Evolutionary conservation across 768 basidiomycete species (phyloP).

Genomic region (Auriscalpium orientale): DNA sequence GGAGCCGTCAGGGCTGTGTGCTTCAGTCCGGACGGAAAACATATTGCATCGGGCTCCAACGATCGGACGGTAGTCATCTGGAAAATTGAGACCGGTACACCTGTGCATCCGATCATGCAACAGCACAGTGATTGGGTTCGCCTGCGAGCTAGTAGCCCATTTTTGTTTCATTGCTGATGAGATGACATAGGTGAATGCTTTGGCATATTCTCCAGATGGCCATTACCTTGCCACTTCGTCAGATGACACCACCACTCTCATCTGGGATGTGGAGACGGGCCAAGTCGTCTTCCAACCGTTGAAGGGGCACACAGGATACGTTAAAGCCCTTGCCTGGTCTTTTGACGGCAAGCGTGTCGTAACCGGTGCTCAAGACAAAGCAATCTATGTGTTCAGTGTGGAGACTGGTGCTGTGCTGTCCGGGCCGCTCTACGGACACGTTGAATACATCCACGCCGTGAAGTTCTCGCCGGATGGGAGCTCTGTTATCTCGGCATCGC

Average conservation of each 20-base stretch:
- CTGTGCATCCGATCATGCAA: not conserved
- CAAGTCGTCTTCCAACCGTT: slow-evolving; percentile 28
- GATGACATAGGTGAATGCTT: not conserved
- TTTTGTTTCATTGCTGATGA: not conserved
- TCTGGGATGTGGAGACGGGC: slow-evolving; percentile 40
- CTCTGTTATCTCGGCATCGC: not conserved
- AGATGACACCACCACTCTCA: slow-evolving; percentile 37
- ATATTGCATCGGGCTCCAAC: slow-evolving; percentile 6
- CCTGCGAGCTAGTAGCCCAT: not conserved
- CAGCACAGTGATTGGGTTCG: slow-evolving; percentile 4
- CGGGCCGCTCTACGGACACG: slow-evolving; percentile 29
- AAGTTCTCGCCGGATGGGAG: slow-evolving; percentile 4
- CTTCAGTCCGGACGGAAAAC: slow-evolving; percentile 10
- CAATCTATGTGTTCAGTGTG: slow-evolving; percentile 6
- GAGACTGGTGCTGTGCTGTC: slow-evolving; percentile 2
- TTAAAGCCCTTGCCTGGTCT: slow-evolving; percentile 6
- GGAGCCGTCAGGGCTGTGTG: slow-evolving; percentile 2
- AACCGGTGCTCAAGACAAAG: not conserved
- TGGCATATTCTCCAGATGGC: slow-evolving; percentile 13
- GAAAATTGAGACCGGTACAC: slow-evolving; percentile 3
- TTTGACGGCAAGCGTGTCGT: slow-evolving; percentile 3
- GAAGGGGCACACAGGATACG: not conserved
- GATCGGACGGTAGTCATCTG: slow-evolving; percentile 5
- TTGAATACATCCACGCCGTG: slow-evolving; percentile 38
- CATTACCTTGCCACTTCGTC: slow-evolving; percentile 33